Evolutionary conservation across 2,329 filamentous ascomycete species (phyloP), one percentile per base, ranked within the genome.

Genomic region (Hypomyces rosellus): DNA sequence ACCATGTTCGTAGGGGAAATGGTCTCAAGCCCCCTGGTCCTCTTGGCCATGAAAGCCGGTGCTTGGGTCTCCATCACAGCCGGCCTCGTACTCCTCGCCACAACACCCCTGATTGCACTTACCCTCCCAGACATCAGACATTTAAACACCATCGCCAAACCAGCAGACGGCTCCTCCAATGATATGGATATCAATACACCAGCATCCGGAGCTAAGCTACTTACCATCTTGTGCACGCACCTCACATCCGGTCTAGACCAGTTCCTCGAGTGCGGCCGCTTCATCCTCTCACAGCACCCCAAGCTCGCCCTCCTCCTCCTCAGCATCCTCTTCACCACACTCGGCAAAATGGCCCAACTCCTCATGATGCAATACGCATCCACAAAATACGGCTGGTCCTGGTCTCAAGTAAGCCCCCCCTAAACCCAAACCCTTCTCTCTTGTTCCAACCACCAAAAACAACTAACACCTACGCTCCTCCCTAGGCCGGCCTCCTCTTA

Each of bases 11-110:
- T 46, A 16, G 50, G 54, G 22, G 44, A 43, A 18, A 45, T 59
- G 2, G 45, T 58, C 34, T 53, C 56, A 14, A 54, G 56, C 39
- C 55, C 50, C 15, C 46, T 58, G 22, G 54, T 51, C 8, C 57
- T 55, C 22, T 44, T 53, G 14, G 45, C 55, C 43, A 58, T 60
- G 37, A 47, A 48, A 12, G 36, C 38, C 22, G 53, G 51, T 20
- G 45, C 46, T 5, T 55, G 53, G 54, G 50, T 56, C 18, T 42
- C 48, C n/a, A 34, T 46, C 5, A 34, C 34, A 14, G 11, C 11
- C 25, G 48, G 48, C 25, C 22, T 50, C 16, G 41, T n/a, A 11
- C 38, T 30, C 18, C 16, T 45, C n/a, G 25, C 25, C 16, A 12
- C 45, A 6, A 18, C 33, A 5, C 38, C 20, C 7, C 16, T 38